Evolutionary conservation across 306 rosid species (phyloP).

Genomic region (Parietaria judaica): DNA sequence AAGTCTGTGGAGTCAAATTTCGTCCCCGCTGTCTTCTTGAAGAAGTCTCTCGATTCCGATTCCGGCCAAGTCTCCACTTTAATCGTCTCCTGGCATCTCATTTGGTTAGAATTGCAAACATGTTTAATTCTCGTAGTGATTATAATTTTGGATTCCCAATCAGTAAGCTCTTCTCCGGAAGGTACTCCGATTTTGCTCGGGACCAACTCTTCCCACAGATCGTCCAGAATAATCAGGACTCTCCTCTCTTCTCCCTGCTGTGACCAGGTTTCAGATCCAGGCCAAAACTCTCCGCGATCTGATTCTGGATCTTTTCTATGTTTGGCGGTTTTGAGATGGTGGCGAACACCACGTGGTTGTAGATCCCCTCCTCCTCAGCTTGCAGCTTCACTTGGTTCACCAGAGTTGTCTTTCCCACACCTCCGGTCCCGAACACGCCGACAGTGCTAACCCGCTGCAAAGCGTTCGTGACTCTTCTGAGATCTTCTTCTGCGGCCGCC

Average conservation of each 20-base stretch:
- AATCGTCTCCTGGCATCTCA: slow-evolving; percentile 6
- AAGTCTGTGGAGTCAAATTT: neutral
- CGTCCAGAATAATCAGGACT: neutral
- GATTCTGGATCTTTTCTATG: neutral
- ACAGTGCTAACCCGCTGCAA: neutral
- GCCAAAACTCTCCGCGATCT: neutral
- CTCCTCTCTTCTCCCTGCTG: neutral
- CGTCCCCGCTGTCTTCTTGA: neutral
- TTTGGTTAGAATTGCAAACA: neutral
- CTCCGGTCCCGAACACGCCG: neutral
- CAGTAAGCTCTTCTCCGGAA: neutral
- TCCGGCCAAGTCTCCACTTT: neutral
- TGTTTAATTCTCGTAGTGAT: slow-evolving; percentile 2
- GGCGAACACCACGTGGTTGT: neutral
- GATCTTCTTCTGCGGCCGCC: too few relatives aligned
- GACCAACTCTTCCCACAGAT: neutral
- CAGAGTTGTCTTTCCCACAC: neutral
- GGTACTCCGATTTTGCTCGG: neutral
- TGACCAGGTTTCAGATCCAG: neutral
- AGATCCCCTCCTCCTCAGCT: neutral
- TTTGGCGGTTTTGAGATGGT: neutral
- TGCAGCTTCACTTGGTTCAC: neutral
- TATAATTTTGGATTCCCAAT: slow-evolving; percentile 12
- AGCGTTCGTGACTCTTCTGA: neutral
- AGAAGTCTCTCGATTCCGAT: slow-evolving; percentile 20